phyloP scores from a whole-genome alignment of 169 alveolate genomes.

The Sarcocystis neurona region DNA sequence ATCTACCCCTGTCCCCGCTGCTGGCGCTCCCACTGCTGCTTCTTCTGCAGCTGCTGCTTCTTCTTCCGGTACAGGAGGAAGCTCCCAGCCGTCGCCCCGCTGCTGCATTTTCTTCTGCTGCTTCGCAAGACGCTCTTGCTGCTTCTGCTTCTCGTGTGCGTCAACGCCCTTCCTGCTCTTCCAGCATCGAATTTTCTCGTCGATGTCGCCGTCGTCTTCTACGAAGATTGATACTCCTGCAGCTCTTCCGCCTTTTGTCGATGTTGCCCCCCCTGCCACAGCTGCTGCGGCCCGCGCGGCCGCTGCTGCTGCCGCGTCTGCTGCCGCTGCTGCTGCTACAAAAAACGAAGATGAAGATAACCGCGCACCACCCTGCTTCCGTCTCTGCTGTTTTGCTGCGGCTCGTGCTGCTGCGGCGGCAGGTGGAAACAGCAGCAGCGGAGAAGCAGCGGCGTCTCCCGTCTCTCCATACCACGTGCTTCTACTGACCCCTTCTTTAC shows the following conservation, averaged over 20 bases:
- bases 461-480: too few species aligned
- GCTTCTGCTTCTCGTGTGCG: neutral
- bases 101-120: neutral
- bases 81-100: too few species aligned
- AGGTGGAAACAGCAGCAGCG: neutral
- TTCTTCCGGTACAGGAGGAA: too few species aligned
- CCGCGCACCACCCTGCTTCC: too few species aligned
- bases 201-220: constrained; percentile 18
- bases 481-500: too few species aligned
- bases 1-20: neutral
- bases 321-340: too few species aligned
- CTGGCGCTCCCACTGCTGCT: neutral
- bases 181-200: neutral
- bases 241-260: neutral
- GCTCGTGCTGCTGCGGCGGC: neutral
- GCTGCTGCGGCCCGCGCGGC: neutral
- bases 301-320: neutral
- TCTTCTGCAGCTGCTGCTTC: neutral
- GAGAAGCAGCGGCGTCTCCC: too few species aligned
- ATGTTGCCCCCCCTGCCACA: neutral
- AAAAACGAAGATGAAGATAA: too few species aligned
- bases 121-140: neutral
- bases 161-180: neutral
- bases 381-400: too few species aligned
- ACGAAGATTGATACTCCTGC: neutral